A percentile compares a stretch with the other conserved stretches of the same genome.
phyloP scores from a whole-genome alignment of 1,139 yeast species.

The Kluyveromyces sp. region DNA sequence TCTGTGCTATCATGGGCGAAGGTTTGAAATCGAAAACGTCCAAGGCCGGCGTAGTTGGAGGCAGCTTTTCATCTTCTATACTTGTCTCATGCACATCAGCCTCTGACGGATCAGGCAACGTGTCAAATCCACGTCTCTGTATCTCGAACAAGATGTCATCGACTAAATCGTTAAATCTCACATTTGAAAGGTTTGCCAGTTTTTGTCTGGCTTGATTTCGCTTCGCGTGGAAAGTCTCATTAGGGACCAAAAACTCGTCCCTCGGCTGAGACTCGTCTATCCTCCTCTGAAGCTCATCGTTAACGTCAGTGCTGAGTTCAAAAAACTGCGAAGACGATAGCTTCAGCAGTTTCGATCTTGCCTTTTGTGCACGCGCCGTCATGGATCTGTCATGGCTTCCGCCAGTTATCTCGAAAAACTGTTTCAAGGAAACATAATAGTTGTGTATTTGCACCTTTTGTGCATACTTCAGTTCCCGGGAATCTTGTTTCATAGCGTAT shows the following conservation, averaged over 20 bases:
- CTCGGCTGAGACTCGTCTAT: conserved; percentile 44
- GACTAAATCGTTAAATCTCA: conserved; percentile 82
- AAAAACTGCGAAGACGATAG: conserved; percentile 78
- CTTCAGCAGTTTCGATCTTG: conserved; percentile 76
- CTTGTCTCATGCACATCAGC: not conserved
- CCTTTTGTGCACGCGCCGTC: conserved; percentile 61
- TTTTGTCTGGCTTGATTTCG: conserved; percentile 94
- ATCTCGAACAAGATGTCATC: conserved; percentile 85
- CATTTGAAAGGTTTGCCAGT: conserved; percentile 73
- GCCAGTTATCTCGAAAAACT: conserved; percentile 20
- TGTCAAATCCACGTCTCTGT: conserved; percentile 58
- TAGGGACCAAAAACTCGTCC: conserved; percentile 62
- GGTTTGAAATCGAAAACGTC: not conserved
- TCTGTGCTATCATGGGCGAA: not conserved
- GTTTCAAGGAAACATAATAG: conserved; percentile 18
- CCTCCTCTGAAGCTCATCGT: conserved; percentile 80
- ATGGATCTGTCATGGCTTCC: conserved; percentile 25
- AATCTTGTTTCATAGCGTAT: conserved; percentile 1
- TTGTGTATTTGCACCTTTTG: conserved; percentile 11
- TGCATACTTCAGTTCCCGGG: conserved; percentile 1
- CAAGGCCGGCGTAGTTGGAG: not conserved
- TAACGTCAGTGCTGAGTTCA: conserved; percentile 88
- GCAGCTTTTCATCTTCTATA: not conserved
- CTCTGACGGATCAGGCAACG: conserved; percentile 5
- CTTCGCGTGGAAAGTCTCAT: conserved; percentile 78